These are phyloP conservation scores for Globisporangium okanoganense DNA, from an alignment of 352 stramenopile genomes.

Conservation along the genomic window DNA sequence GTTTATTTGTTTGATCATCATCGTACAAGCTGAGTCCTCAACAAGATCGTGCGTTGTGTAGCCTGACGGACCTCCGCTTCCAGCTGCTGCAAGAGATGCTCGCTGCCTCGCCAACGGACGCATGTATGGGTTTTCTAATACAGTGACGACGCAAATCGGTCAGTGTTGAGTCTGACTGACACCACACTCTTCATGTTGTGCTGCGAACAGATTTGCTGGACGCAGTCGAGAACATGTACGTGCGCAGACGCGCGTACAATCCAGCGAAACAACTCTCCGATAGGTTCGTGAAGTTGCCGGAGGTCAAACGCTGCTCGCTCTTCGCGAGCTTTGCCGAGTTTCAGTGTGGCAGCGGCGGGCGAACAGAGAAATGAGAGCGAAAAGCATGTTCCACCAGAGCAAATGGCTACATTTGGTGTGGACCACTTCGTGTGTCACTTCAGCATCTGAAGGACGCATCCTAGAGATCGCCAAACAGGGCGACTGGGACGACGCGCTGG, in stretches of 20 bases:
- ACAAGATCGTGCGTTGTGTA: background rate
- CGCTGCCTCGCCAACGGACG: conserved; percentile 21
- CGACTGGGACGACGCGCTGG: conserved; percentile 56
- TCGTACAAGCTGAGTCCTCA: background rate
- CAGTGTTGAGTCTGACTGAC: background rate
- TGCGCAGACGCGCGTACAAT: conserved; percentile 30
- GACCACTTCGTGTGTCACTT: background rate
- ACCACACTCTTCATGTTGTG: background rate
- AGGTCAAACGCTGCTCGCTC: conserved; percentile 26
- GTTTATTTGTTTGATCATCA: background rate
- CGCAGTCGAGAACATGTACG: conserved; percentile 42
- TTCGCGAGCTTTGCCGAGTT: conserved; percentile 31
- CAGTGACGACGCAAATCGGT: background rate
- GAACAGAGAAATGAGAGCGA: background rate
- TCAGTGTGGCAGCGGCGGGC: conserved; percentile 19
- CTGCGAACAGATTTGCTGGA: conserved; percentile 33
- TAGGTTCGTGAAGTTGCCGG: conserved; percentile 28
- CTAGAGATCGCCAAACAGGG: conserved; percentile 58
- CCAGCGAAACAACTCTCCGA: conserved; percentile 26
- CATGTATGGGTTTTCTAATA: conserved; percentile 18
- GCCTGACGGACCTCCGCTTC: conserved; percentile 41
- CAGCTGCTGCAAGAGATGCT: conserved; percentile 38
- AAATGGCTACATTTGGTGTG: background rate
- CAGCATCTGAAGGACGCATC: conserved; percentile 43
- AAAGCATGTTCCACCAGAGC: no score